Evolutionary conservation across 2,329 filamentous ascomycete species (phyloP), one percentile per base, ranked within the genome.

Genomic region (Nothophoma quercina): DNA sequence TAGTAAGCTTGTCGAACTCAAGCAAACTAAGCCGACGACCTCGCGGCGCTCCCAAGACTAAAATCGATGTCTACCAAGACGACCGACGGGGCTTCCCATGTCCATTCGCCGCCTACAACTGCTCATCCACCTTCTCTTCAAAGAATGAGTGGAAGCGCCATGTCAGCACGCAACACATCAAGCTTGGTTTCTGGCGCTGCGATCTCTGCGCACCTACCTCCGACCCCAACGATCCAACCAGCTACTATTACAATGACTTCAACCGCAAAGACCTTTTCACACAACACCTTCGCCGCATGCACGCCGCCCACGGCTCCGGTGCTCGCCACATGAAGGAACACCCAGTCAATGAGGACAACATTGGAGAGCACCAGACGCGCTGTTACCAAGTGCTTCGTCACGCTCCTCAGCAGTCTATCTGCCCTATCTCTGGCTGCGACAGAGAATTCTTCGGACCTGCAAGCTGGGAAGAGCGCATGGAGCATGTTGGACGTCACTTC

Each of bases 131-230:
- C 0, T 96, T 96, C 67, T 82, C 83, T 3, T 87, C 83, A 62
- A 96, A 96, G 77, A 96, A 96, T 70, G 93, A 97, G 72, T 97
- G 93, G 93, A 97, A 97, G 74, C 86, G 93, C 0, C 93, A 98
- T 69, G 85, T 93, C 64, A 78, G 81, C 25, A 89, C 88, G 0
- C 89, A 96, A 68, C 93, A 98, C 68, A 79, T 96, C 18, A 84
- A 87, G 46, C 79, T 90, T 3, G 78, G 83, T 35, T 89, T 87
- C 75, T 97, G 88, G 85, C 80, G 88, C 51, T 98, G 93, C 76
- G 83, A 87, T 59, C 78, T 88, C 25, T 88, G 85, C 55, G 67
- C 73, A 7, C 71, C 52, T n/a, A 69, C 59, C n/a, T 62, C 69
- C 15, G 71, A 73, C 29, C 60, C 70, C 10, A 58, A 63, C 32